Evolutionary conservation across 345 rosid genomes (phyloP).

Genomic region (Moricandia moricandioides): DNA sequence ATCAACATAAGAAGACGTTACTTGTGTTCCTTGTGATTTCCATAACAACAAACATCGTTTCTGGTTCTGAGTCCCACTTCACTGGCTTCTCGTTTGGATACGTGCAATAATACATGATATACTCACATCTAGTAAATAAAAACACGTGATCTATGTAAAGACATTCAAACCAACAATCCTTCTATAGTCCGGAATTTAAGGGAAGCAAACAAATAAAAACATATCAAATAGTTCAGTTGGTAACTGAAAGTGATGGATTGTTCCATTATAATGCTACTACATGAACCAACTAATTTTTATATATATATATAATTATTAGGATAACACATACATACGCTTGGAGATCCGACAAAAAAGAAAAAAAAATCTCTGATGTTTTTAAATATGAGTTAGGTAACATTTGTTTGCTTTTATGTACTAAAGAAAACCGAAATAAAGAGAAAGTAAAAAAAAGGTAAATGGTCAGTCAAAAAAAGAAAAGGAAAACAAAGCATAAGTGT

Average conservation of each 20-base stretch:
- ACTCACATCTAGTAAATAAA: background rate
- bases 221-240: conserved; percentile 13
- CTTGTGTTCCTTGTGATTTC: conserved; percentile 9
- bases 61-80: conserved; percentile 9
- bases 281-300: background rate
- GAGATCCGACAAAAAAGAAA: background rate
- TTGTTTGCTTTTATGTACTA: conserved; percentile 14
- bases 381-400: conserved; percentile 24
- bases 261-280: conserved; percentile 4
- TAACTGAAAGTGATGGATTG: conserved; percentile 25
- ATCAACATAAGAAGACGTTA: background rate
- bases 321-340: background rate
- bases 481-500: background rate
- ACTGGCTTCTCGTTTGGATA: background rate
- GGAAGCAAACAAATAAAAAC: background rate
- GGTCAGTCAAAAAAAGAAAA: background rate
- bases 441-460: background rate
- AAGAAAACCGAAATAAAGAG: background rate
- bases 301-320: background rate
- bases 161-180: background rate
- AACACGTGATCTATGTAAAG: conserved; percentile 16
- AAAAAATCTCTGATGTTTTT: background rate
- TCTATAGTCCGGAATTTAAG: background rate
- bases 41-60: background rate
- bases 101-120: background rate